A percentile compares a stretch with the other conserved stretches of the same genome.
phyloP scores from a whole-genome alignment of 371 early-diverging fungal species.

The Smittium culicis region DNA sequence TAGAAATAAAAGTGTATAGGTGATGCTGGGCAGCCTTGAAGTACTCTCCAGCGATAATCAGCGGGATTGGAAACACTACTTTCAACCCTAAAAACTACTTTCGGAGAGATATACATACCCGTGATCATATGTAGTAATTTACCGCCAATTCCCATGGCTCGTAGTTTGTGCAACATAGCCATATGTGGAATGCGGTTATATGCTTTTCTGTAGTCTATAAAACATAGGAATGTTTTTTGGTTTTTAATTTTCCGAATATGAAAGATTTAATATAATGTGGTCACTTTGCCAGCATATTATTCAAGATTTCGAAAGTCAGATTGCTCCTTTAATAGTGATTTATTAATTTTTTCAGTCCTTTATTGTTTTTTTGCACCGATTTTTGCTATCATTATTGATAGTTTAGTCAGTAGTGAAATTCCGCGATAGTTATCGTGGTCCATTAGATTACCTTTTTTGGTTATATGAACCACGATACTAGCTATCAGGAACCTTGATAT shows the following conservation, averaged over 20 bases:
- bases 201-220: not conserved
- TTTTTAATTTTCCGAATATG: not conserved
- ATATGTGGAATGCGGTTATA: not conserved
- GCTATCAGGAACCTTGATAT: not conserved
- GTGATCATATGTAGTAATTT: not conserved
- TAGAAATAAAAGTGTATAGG: not conserved
- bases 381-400: not conserved
- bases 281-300: not conserved
- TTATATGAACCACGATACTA: constrained; percentile 1
- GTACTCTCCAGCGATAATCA: not conserved
- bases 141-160: not conserved
- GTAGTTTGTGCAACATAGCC: not conserved
- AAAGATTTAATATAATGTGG: not conserved
- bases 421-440: not conserved
- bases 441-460: not conserved
- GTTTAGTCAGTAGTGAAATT: not conserved
- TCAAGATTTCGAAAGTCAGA: not conserved
- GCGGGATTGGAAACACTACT: not conserved
- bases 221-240: not conserved
- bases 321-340: not conserved
- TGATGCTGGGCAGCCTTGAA: constrained; percentile 1
- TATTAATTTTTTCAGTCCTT: not conserved
- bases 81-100: not conserved
- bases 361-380: not conserved
- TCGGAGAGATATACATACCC: not conserved